phyloP scores from a whole-genome alignment of 495 filamentous ascomycete genomes.

The Zalerion maritima region DNA sequence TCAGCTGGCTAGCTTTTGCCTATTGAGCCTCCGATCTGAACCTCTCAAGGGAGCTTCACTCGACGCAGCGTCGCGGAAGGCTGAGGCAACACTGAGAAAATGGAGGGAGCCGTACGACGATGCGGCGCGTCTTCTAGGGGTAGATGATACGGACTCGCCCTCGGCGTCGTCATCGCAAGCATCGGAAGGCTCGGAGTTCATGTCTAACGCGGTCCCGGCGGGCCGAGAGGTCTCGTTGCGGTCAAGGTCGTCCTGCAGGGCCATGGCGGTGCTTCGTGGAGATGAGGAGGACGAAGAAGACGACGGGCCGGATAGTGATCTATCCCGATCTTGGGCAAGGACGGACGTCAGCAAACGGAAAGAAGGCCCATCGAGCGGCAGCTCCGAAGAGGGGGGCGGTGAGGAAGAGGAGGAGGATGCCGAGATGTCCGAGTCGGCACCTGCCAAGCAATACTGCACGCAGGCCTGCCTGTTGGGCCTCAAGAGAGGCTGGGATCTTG shows the following conservation, averaged over 20 bases:
- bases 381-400: slow-evolving; percentile 1
- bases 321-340: not conserved
- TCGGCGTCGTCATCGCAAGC: slow-evolving; percentile 1
- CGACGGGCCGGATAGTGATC: not conserved
- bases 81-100: not conserved
- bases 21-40: slow-evolving; percentile 2
- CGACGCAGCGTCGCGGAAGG: not conserved
- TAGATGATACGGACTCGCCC: not conserved
- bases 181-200: not conserved
- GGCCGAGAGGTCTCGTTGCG: not conserved
- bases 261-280: not conserved
- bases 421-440: no score
- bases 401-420: no score
- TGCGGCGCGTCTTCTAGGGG: not conserved
- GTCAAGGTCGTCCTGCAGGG: not conserved
- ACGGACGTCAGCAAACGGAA: no score
- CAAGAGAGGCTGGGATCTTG: slow-evolving; percentile 3
- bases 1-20: slow-evolving; percentile 3
- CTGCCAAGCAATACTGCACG: slow-evolving; percentile 1
- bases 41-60: not conserved
- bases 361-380: slow-evolving; percentile 1
- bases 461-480: slow-evolving; percentile 4
- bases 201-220: not conserved
- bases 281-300: slow-evolving; percentile 1
- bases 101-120: slow-evolving; percentile 1